Base-by-base conservation (phyloP, 179 eudicot genomes). In the Beta lomatogona region DNA sequence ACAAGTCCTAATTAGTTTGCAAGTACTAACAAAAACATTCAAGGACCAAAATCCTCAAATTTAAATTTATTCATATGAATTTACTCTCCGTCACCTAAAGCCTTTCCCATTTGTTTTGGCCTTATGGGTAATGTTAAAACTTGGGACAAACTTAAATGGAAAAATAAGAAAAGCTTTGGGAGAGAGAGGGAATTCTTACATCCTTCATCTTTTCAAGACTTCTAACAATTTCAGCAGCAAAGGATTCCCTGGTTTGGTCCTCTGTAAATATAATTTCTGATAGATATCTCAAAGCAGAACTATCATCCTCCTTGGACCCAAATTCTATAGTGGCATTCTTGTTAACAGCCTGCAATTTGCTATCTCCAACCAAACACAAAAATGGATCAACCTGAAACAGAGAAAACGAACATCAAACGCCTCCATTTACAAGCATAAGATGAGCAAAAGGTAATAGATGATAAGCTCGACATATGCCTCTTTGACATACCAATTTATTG, bases 341-440 rank as follows among this genome's bases (percentile, higher is more conserved):
- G 71, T 83, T 88, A 75, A 80, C 84, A 73, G 90, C 86, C 78
- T 92, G 91, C 83, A 93, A 71, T 79, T 91, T 93, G 88, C 90
- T 87, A 75, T 93, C 95, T 46, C 93, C 95, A 55, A 91, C 91
- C 88, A 93, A 81, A 75, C 82, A 82, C 64, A 93, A 55, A 83
- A 88, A 93, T 76, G 95, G 92, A 87, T 93, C 95, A 80, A 91
- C 89, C 97, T 93, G 91, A 70, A 59, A 78, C 71, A 83, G 78
- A 76, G 66, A 45, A 81, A 45, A 22, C 18, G 44, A 50, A 48
- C 41, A 36, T 36, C 41, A 36, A 36, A 36, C 41, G 41, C 41
- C 41, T 36, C 41, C 36, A 31, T 31, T 31, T 31, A 31, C 36
- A 31, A 31, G 36, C 36, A 31, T 31, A 31, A 31, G 36, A 36